A percentile compares a stretch with the other conserved stretches of the same genome.
These are phyloP conservation scores for Exserohilum rostratum DNA, from an alignment of 2,329 filamentous ascomycete genomes.

Conservation along the genomic window DNA sequence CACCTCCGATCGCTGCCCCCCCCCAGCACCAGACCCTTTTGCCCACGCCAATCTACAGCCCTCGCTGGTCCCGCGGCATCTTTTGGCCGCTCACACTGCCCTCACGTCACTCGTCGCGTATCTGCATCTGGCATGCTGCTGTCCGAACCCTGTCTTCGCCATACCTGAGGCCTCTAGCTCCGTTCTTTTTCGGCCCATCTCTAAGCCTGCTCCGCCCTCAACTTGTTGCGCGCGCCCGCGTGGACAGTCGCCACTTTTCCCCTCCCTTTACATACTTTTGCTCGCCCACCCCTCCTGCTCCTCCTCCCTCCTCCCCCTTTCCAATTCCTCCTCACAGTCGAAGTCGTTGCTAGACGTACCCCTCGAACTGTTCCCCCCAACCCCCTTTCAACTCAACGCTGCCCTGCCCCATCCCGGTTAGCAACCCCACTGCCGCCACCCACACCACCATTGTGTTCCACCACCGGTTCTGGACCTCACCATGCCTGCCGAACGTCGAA, in stretches of 20 bases:
- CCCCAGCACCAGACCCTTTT: conserved; percentile 18
- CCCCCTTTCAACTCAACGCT: not conserved
- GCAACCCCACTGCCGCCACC: conserved; percentile 13
- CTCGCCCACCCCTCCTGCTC: conserved; percentile 8
- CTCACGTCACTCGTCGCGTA: conserved; percentile 26
- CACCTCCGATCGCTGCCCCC: conserved; percentile 21
- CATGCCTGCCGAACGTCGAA: conserved; percentile 51
- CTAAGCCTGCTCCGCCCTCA: conserved; percentile 29
- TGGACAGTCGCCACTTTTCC: conserved; percentile 33
- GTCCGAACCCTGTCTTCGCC: conserved; percentile 25
- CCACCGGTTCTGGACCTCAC: conserved; percentile 10
- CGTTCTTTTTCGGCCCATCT: conserved; percentile 35
- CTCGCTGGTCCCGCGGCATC: conserved; percentile 8
- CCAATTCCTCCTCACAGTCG: conserved; percentile 19
- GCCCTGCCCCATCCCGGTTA: conserved; percentile 2
- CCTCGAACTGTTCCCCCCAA: conserved; percentile 13
- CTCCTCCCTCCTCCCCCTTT: conserved; percentile 11
- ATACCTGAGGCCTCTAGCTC: conserved; percentile 26
- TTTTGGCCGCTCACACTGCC: conserved; percentile 14
- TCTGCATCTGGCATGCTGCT: conserved; percentile 23
- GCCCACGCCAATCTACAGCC: conserved; percentile 12
- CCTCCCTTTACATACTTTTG: conserved; percentile 20
- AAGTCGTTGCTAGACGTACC: conserved; percentile 29
- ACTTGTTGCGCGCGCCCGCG: conserved; percentile 18
- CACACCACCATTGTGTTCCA: conserved; percentile 1